Percentiles rank a stretch among this genome's conserved stretches.
These are phyloP conservation scores for Pleurotus eryngii DNA, from an alignment of 768 basidiomycete species.

Conservation along the genomic window DNA sequence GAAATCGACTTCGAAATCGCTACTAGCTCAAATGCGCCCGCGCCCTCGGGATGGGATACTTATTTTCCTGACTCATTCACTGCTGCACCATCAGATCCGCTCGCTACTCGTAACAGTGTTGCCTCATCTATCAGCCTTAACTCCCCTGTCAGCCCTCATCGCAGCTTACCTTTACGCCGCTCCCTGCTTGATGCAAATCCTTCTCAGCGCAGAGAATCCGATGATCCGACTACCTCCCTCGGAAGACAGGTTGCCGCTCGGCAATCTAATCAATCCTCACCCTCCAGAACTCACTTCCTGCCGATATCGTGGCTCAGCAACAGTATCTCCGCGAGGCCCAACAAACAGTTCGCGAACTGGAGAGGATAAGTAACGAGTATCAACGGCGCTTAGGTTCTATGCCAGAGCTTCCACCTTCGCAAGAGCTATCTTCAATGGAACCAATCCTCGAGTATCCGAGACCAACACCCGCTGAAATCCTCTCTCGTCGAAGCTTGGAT, in stretches of 20 bases:
- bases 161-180: constrained; percentile 18
- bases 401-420: neutral
- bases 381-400: neutral
- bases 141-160: constrained; percentile 16
- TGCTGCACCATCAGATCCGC: constrained; percentile 2
- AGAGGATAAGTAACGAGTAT: constrained; percentile 3
- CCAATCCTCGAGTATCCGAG: constrained; percentile 4
- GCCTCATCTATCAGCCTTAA: constrained; percentile 15
- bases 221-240: constrained; percentile 34
- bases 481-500: constrained; percentile 8
- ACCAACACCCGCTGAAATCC: constrained; percentile 2
- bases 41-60: neutral
- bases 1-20: neutral
- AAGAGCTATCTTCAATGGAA: neutral
- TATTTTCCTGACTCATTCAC: constrained; percentile 1
- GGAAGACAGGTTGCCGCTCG: constrained; percentile 40
- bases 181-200: constrained; percentile 22
- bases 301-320: constrained; percentile 8
- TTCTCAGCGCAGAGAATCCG: constrained; percentile 21
- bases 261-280: constrained; percentile 20
- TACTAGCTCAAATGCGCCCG: neutral
- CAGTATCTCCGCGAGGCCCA: constrained; percentile 3
- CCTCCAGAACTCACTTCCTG: constrained; percentile 14
- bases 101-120: constrained; percentile 11
- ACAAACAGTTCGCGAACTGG: constrained; percentile 9